These are phyloP conservation scores for Psilocybe cyanescens DNA, from an alignment of 768 basidiomycete genomes.

Conservation along the genomic window DNA sequence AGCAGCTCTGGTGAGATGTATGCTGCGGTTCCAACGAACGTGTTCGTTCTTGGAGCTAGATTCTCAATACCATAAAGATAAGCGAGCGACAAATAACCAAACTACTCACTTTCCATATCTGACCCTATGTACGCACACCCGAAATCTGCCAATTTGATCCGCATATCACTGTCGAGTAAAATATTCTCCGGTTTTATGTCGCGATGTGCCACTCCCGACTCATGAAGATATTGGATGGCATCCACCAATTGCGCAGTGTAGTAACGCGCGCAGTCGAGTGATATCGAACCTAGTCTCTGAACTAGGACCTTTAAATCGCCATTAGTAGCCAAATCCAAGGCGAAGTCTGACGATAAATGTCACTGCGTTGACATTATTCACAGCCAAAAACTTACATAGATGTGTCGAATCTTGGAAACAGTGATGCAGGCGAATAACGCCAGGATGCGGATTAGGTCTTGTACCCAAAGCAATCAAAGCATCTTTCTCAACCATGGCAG, in stretches of 20 bases:
- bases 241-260: constrained; percentile 92
- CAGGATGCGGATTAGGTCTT: constrained; percentile 60
- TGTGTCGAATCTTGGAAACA: constrained; percentile 87
- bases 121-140: constrained; percentile 84
- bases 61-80: constrained; percentile 6
- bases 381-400: constrained; percentile 64
- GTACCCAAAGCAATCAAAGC: constrained; percentile 74
- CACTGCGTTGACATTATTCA: not conserved
- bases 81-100: constrained; percentile 6
- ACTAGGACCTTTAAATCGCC: constrained; percentile 80
- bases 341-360: constrained; percentile 59
- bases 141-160: constrained; percentile 96
- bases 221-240: constrained; percentile 89
- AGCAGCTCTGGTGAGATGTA: constrained; percentile 42
- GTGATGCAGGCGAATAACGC: constrained; percentile 80
- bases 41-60: constrained; percentile 32
- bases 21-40: constrained; percentile 34
- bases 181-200: constrained; percentile 90
- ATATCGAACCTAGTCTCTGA: constrained; percentile 84
- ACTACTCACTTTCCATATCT: constrained; percentile 53
- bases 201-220: constrained; percentile 89
- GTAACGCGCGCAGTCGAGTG: constrained; percentile 72
- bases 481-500: constrained; percentile 81
- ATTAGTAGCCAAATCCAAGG: constrained; percentile 75
- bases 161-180: constrained; percentile 82